These are phyloP conservation scores for Lactifluus subvellereus DNA, from an alignment of 768 basidiomycete genomes.

Conservation along the genomic window DNA sequence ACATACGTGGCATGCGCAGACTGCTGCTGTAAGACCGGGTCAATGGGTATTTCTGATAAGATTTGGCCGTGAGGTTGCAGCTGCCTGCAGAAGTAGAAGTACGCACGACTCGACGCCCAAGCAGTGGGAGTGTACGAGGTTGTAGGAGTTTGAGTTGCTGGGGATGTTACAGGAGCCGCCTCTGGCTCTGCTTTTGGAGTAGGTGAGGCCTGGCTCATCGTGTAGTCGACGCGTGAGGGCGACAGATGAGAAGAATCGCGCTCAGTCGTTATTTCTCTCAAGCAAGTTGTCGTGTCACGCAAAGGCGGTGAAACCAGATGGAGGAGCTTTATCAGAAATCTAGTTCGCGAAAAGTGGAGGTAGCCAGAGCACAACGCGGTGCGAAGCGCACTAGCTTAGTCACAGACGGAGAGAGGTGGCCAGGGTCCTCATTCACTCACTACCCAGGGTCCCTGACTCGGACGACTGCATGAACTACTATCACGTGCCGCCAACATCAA, in stretches of 20 bases:
- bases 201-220: constrained; percentile 19
- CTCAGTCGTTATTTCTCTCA: neutral
- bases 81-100: neutral
- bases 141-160: constrained; percentile 16
- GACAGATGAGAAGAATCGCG: neutral
- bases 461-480: too few species aligned
- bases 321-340: neutral
- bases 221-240: neutral
- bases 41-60: constrained; percentile 25
- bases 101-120: constrained; percentile 20
- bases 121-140: constrained; percentile 13
- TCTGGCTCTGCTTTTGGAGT: constrained; percentile 17
- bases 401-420: neutral
- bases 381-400: neutral
- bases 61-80: neutral
- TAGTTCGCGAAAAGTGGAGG: neutral
- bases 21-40: constrained; percentile 25
- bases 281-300: neutral
- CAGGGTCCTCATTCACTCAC: neutral
- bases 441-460: neutral
- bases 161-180: constrained; percentile 1
- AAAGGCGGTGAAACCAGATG: too few species aligned
- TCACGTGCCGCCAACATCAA: too few species aligned
- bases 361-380: neutral
- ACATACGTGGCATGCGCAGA: constrained; percentile 23